Base-by-base conservation (phyloP, 176 grass and related monocot species). In the Triticum turgidum region DNA sequence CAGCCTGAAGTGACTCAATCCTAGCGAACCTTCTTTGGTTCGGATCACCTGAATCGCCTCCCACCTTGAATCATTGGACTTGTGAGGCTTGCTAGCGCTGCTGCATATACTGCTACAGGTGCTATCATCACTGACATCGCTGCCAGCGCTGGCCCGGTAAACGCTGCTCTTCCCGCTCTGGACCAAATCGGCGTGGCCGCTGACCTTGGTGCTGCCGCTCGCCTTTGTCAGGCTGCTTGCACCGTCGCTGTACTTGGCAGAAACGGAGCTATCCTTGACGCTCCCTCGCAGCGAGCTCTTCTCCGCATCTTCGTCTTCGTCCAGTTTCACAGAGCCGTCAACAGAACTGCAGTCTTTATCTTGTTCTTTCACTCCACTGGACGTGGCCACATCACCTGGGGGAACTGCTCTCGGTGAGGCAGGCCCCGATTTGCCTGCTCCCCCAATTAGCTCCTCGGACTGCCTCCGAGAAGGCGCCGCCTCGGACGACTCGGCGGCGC, bases 11-110 rank as follows among this genome's bases (percentile, higher is more conserved):
- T 95, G 90, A 29, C 85, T 80, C 47, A 95, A 62, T n/a, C 90
- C 93, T 37, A 92, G 74, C 0, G 73, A 76, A 27, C 93, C 93
- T 79, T 88, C 88, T 75, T 82, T 89, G 12, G 86, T 37, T n/a
- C 88, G 79, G 69, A 90, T 61, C 4, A 56, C 79, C 84, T 95
- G 88, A 67, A 95, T 95, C 1, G 90, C 86, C 29, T 95, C 93
- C 93, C 93, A 95, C 85, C 86, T 90, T 27, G 88, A 86, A 80
- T 95, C 93, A 35, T 95, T 95, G 10, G 90, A 90, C 69, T 92
- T 95, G 76, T 95, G 93, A 74, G 93, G 93, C 59, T 92, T 95
- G 86, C 88, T 95, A 1, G 71, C 73, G 6, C 83, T 86, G 73
- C 93, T 95, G 86, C 86, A 88, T n/a, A 90, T 86, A 69, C 86